Conservation (phyloP, 371 early-diverging fungal species). For the Entomophthora muscae region DNA sequence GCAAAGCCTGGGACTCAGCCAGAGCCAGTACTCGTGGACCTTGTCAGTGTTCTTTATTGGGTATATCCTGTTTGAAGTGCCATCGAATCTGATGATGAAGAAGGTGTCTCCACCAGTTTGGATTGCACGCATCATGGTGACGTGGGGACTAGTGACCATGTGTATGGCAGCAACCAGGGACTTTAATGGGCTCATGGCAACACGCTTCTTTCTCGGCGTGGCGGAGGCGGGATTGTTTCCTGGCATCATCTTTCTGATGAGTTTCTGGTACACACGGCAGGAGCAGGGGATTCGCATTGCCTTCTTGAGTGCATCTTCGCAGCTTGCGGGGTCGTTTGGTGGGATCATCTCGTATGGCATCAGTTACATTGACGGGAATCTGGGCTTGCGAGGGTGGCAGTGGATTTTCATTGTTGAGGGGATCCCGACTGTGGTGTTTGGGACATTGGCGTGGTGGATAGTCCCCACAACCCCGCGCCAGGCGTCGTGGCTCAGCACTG, state of each 20-base stretch:
- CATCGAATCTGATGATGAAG: conserved; percentile 9
- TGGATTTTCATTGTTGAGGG: conserved; percentile 19
- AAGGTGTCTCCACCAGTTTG: conserved; percentile 6
- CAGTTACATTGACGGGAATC: conserved; percentile 30
- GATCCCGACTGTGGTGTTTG: conserved; percentile 7
- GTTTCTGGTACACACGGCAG: conserved; percentile 51
- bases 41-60: conserved; percentile 53
- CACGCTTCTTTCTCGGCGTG: conserved; percentile 40
- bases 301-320: conserved; percentile 38
- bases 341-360: conserved; percentile 37
- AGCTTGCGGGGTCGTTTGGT: conserved; percentile 53
- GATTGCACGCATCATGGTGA: conserved; percentile 22
- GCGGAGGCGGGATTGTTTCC: conserved; percentile 31
- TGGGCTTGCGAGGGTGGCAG: conserved; percentile 29
- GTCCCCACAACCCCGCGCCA: conserved; percentile 5
- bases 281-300: conserved; percentile 57
- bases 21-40: conserved; percentile 33
- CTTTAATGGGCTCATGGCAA: conserved; percentile 25
- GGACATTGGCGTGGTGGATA: conserved; percentile 1
- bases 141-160: conserved; percentile 42
- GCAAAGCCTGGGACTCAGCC: conserved; percentile 23
- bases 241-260: conserved; percentile 48
- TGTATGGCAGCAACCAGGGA: conserved; percentile 29
- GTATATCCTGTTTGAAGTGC: conserved; percentile 38
- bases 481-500: neutral